Percentiles rank a stretch among this genome's conserved stretches.
These are phyloP conservation scores for Populus hybrid DNA, from an alignment of 441 rosid species.

Conservation along the genomic window DNA sequence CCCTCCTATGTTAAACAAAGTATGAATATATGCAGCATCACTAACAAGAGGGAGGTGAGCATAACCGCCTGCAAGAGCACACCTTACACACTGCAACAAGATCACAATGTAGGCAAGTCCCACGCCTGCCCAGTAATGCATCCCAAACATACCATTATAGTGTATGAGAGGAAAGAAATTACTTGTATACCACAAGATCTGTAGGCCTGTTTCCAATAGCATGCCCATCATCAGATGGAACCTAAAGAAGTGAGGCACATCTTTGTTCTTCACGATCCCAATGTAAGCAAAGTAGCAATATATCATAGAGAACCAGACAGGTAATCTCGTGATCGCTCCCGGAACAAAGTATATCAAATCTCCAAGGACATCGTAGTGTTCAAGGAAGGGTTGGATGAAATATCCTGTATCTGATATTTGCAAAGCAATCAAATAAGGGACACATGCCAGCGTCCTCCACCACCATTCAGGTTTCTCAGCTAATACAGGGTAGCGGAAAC, in stretches of 20 bases:
- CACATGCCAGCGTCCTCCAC: conserved; percentile 70
- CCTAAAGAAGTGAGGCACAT: conserved; percentile 65
- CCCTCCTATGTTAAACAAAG: conserved; percentile 58
- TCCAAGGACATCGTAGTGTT: conserved; percentile 41
- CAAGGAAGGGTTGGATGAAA: conserved; percentile 56
- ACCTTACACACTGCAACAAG: conserved; percentile 54
- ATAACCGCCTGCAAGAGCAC: conserved; percentile 63
- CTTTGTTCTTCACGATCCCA: conserved; percentile 57
- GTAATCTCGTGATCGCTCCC: conserved; percentile 63
- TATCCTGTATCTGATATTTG: conserved; percentile 72
- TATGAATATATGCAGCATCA: conserved; percentile 66
- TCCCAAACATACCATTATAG: conserved; percentile 53
- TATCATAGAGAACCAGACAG: conserved; percentile 61
- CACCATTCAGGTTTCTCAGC: conserved; percentile 72
- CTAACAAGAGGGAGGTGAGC: conserved; percentile 51
- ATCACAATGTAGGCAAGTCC: conserved; percentile 48
- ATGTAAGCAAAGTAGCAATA: conserved; percentile 53
- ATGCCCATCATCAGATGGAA: conserved; percentile 90
- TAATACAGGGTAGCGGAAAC: conserved; percentile 43
- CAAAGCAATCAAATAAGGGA: conserved; percentile 66
- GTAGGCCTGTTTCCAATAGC: conserved; percentile 64
- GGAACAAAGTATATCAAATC: conserved; percentile 58
- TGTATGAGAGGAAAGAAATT: conserved; percentile 72
- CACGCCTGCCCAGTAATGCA: conserved; percentile 61
- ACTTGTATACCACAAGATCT: conserved; percentile 51